These are phyloP conservation scores for Spiraea crenata DNA, from an alignment of 331 rosid genomes.

Conservation along the genomic window DNA sequence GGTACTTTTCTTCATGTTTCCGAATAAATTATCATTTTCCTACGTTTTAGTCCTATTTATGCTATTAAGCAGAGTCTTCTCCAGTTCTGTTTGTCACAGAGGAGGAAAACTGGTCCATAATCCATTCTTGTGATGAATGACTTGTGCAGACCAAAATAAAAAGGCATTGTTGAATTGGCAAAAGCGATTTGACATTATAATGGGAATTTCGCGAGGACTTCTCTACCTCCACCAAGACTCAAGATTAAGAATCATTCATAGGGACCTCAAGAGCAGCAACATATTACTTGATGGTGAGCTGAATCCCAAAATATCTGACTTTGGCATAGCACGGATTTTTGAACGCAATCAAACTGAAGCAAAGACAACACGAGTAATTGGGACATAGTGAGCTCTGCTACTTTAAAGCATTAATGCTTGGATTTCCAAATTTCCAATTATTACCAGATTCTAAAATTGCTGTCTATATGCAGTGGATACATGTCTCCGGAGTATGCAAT, in stretches of 20 bases:
- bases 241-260: slow-evolving; percentile 32
- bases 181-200: slow-evolving; percentile 6
- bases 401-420: not conserved
- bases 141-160: slow-evolving; percentile 15
- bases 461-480: slow-evolving; percentile 23
- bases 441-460: not conserved
- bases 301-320: slow-evolving; percentile 24
- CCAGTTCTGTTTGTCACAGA: not conserved
- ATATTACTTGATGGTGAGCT: slow-evolving; percentile 17
- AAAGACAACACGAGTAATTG: slow-evolving; percentile 34
- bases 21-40: not conserved
- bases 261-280: slow-evolving; percentile 24
- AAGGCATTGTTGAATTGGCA: slow-evolving; percentile 8
- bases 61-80: no score
- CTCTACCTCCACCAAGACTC: slow-evolving; percentile 49
- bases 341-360: slow-evolving; percentile 31
- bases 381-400: slow-evolving; percentile 41
- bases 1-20: not conserved
- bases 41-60: not conserved
- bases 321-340: slow-evolving; percentile 23
- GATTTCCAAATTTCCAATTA: not conserved
- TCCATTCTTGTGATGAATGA: not conserved
- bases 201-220: slow-evolving; percentile 44
- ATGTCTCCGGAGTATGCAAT: slow-evolving; percentile 39
- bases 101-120: not conserved